Percentiles rank a stretch among this genome's conserved stretches.
Evolutionary conservation across 1,139 yeast species (phyloP).

Genomic region (Kodamaea alishanica): DNA sequence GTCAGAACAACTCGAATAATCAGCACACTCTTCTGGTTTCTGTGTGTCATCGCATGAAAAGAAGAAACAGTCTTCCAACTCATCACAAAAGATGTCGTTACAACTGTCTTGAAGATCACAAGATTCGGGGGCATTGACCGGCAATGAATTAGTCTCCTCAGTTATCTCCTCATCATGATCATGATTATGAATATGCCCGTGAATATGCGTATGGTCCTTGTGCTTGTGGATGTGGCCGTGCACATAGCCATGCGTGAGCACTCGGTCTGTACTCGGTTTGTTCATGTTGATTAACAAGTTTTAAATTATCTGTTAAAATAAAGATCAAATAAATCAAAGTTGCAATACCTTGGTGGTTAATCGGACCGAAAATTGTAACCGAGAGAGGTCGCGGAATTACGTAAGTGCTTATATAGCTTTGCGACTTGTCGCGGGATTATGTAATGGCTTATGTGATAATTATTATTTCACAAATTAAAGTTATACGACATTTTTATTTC

Average conservation of each 20-base stretch:
- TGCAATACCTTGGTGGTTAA: too few relatives aligned
- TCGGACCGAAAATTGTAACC: too few relatives aligned
- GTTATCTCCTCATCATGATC: slow-evolving; percentile 26
- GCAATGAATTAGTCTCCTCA: slow-evolving; percentile 1
- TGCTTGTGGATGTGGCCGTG: slow-evolving; percentile 71
- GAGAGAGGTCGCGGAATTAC: too few relatives aligned
- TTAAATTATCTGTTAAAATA: too few relatives aligned
- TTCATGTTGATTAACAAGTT: too few relatives aligned
- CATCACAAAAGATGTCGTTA: slow-evolving; percentile 43
- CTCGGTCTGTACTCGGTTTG: slow-evolving; percentile 4
- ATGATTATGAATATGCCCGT: slow-evolving; percentile 63
- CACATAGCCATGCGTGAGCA: slow-evolving; percentile 49
- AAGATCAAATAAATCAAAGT: too few relatives aligned
- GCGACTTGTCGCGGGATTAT: too few relatives aligned
- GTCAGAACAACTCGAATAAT: slow-evolving; percentile 9
- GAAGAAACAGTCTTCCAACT: slow-evolving; percentile 44
- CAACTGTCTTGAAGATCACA: slow-evolving; percentile 29
- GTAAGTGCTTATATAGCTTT: too few relatives aligned
- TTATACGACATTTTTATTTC: too few relatives aligned
- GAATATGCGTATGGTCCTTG: slow-evolving; percentile 60
- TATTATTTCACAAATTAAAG: too few relatives aligned
- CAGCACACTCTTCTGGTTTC: slow-evolving; percentile 4
- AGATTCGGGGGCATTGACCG: slow-evolving; percentile 9
- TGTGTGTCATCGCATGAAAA: slow-evolving; percentile 29
- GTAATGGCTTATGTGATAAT: too few relatives aligned